Conservation (phyloP, 768 basidiomycete species). For the Rubroboletus pulcherrimus region DNA sequence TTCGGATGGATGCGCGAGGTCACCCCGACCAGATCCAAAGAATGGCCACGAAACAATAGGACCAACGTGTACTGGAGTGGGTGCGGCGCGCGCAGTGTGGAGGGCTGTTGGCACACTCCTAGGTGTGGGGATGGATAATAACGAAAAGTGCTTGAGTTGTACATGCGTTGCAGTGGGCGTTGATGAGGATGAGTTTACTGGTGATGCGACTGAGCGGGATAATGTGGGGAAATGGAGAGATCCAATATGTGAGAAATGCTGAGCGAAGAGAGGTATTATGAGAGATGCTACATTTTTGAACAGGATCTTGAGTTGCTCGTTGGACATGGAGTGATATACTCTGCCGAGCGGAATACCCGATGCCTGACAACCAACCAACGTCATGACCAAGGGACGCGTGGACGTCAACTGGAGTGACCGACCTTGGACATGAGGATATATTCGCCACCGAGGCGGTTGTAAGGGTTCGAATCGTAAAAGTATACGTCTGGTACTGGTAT, state of each 20-base stretch:
- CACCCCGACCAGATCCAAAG: slow-evolving; percentile 80
- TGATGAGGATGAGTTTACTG: slow-evolving; percentile 18
- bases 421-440: slow-evolving; percentile 88
- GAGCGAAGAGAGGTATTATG: slow-evolving; percentile 69
- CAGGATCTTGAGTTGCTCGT: slow-evolving; percentile 59
- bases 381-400: slow-evolving; percentile 2
- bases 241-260: slow-evolving; percentile 73
- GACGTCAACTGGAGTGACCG: slow-evolving; percentile 18
- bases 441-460: slow-evolving; percentile 80
- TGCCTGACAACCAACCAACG: slow-evolving; percentile 43
- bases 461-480: slow-evolving; percentile 78
- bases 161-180: slow-evolving; percentile 26
- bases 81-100: slow-evolving; percentile 1
- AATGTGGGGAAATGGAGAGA: slow-evolving; percentile 52
- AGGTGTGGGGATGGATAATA: slow-evolving; percentile 9
- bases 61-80: slow-evolving; percentile 51
- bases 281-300: slow-evolving; percentile 66
- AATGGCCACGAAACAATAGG: slow-evolving; percentile 90
- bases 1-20: slow-evolving; percentile 61
- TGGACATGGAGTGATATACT: slow-evolving; percentile 68
- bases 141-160: slow-evolving; percentile 20
- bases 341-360: slow-evolving; percentile 65
- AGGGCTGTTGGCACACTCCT: neutral
- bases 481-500: slow-evolving; percentile 76
- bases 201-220: slow-evolving; percentile 17